Evolutionary conservation across 306 rosid genomes (phyloP).

Genomic region (Hippophae tibetana): DNA sequence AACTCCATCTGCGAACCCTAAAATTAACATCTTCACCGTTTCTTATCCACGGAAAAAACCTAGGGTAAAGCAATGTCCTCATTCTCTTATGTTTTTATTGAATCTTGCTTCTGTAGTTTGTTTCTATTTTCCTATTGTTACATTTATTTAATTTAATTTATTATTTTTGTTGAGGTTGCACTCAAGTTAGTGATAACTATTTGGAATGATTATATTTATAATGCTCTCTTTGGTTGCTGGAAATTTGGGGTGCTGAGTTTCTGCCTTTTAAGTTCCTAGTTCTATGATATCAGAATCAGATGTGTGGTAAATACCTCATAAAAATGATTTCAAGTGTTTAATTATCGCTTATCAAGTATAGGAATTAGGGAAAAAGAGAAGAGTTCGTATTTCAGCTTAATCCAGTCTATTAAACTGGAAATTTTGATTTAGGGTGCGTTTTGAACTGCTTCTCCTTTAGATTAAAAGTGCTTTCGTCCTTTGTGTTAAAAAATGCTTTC

Average conservation of each 20-base stretch:
- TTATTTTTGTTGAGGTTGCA: neutral
- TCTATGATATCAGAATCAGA: too few relatives aligned
- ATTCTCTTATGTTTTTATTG: neutral
- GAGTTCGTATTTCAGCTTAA: too few relatives aligned
- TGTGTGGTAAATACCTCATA: too few relatives aligned
- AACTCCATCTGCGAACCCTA: conserved; percentile 43
- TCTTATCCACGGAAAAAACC: conserved; percentile 54
- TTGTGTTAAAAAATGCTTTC: too few relatives aligned
- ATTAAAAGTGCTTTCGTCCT: too few relatives aligned
- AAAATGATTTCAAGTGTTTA: too few relatives aligned
- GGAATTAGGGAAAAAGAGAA: too few relatives aligned
- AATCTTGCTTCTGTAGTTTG: neutral
- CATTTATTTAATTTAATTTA: neutral
- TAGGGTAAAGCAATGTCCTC: conserved; percentile 25
- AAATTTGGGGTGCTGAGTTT: neutral
- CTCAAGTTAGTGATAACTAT: neutral
- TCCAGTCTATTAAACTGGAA: too few relatives aligned
- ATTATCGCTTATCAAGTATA: too few relatives aligned
- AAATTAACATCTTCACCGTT: conserved; percentile 71
- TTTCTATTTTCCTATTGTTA: neutral
- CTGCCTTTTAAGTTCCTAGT: too few relatives aligned
- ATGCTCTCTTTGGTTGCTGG: neutral
- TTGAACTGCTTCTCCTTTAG: too few relatives aligned
- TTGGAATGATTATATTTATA: neutral
- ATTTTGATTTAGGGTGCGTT: too few relatives aligned